Conservation (phyloP, 1,139 yeast genomes). For the Taiozyma sp. region DNA sequence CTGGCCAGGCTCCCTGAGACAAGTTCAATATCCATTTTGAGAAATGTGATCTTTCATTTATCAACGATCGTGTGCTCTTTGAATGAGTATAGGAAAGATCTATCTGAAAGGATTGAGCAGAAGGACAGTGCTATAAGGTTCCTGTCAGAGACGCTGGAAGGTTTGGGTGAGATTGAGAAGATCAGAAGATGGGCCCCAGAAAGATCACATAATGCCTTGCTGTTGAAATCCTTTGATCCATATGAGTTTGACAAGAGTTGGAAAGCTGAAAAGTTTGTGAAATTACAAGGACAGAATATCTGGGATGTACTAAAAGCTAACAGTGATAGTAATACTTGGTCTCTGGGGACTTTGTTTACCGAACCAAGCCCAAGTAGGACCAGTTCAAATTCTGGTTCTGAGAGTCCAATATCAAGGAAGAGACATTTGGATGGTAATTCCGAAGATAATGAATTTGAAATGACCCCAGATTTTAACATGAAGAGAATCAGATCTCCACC, state of each 20-base stretch:
- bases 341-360: conserved; percentile 7
- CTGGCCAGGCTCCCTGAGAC: conserved; percentile 16
- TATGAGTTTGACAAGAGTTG: conserved; percentile 12
- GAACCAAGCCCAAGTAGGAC: neutral
- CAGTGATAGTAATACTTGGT: conserved; percentile 6
- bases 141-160: conserved; percentile 21
- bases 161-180: conserved; percentile 20
- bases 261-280: conserved; percentile 9
- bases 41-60: conserved; percentile 15
- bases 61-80: conserved; percentile 17
- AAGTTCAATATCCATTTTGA: conserved; percentile 17
- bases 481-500: conserved; percentile 6
- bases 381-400: neutral
- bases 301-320: conserved; percentile 18
- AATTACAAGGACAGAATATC: conserved; percentile 12
- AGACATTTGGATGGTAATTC: neutral
- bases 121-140: conserved; percentile 22
- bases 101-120: conserved; percentile 13
- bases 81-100: conserved; percentile 15
- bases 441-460: conserved; percentile 3
- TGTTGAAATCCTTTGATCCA: conserved; percentile 11
- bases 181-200: conserved; percentile 26
- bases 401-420: neutral
- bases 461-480: neutral
- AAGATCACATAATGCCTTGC: conserved; percentile 20